These are phyloP conservation scores for Ophryocystis elektroscirrha DNA, from an alignment of 169 alveolate genomes.

Conservation along the genomic window DNA sequence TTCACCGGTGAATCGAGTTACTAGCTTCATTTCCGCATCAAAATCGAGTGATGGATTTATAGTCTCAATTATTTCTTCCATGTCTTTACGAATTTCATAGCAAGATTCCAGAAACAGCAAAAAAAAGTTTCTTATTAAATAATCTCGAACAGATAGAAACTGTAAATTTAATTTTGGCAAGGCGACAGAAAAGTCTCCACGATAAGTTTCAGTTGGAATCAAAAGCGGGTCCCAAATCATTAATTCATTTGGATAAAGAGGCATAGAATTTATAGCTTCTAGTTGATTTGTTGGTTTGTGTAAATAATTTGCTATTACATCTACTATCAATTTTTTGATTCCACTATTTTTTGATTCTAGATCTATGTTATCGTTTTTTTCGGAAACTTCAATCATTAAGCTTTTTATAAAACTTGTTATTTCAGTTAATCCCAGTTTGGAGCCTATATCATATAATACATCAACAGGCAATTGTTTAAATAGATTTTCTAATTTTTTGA, in stretches of 20 bases:
- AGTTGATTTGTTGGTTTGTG: too few relatives aligned
- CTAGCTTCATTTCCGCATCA: conserved; percentile 9
- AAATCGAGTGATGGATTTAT: conserved; percentile 29
- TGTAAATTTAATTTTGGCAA: conserved; percentile 62
- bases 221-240: conserved; percentile 20
- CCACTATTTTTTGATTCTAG: too few relatives aligned
- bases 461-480: too few relatives aligned
- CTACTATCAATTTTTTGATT: too few relatives aligned
- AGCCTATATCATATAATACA: too few relatives aligned
- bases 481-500: too few relatives aligned
- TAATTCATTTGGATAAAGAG: conserved; percentile 27
- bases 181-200: conserved; percentile 28
- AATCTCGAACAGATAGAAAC: conserved; percentile 61
- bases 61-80: conserved; percentile 46
- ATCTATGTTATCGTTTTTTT: too few relatives aligned
- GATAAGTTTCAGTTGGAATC: conserved; percentile 20
- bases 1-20: conserved; percentile 13
- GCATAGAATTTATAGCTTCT: neutral
- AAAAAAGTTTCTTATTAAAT: conserved; percentile 53
- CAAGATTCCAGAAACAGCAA: conserved; percentile 57
- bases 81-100: conserved; percentile 53
- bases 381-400: too few relatives aligned
- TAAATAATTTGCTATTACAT: too few relatives aligned
- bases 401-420: too few relatives aligned
- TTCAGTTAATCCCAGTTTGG: too few relatives aligned